These are phyloP conservation scores for Albizia julibrissin DNA, from an alignment of 306 rosid genomes.

Conservation along the genomic window DNA sequence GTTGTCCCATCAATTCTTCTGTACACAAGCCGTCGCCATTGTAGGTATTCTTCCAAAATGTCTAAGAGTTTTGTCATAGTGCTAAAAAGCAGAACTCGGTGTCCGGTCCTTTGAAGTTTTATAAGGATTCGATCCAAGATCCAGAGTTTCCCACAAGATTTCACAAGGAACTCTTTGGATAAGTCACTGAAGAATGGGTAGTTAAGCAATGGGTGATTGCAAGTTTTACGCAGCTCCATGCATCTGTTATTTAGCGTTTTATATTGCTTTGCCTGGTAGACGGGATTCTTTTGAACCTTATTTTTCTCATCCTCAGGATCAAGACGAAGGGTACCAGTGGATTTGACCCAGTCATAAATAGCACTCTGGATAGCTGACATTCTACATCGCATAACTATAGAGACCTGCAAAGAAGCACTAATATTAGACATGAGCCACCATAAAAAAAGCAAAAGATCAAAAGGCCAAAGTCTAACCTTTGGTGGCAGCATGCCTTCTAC, in stretches of 20 bases:
- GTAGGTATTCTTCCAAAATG: constrained; percentile 94
- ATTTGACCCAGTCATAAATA: constrained; percentile 92
- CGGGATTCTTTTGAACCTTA: constrained; percentile 74
- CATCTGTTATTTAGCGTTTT: constrained; percentile 91
- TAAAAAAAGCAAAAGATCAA: constrained; percentile 21
- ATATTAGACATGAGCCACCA: constrained; percentile 36
- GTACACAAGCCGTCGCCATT: constrained; percentile 88
- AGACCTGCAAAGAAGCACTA: constrained; percentile 67
- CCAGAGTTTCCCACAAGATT: constrained; percentile 97
- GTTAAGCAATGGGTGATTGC: constrained; percentile 96
- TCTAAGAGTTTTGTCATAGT: constrained; percentile 99
- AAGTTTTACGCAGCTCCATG: constrained; percentile 97
- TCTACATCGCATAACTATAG: constrained; percentile 80
- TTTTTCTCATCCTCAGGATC: constrained; percentile 95
- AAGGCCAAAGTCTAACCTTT: constrained; percentile 59
- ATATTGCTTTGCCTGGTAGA: constrained; percentile 80
- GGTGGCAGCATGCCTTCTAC: constrained; percentile 98
- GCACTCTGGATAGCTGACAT: constrained; percentile 98
- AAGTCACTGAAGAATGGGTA: constrained; percentile 86
- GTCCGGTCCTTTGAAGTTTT: constrained; percentile 93
- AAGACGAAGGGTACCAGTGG: constrained; percentile 97
- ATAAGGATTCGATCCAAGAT: constrained; percentile 91
- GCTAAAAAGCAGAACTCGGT: constrained; percentile 92
- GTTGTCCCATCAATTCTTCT: constrained; percentile 99
- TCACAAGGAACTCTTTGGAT: constrained; percentile 85